A percentile compares a stretch with the other conserved stretches of the same genome.
phyloP scores from a whole-genome alignment of 2,329 filamentous ascomycete species.

The Penicillium sp. region DNA sequence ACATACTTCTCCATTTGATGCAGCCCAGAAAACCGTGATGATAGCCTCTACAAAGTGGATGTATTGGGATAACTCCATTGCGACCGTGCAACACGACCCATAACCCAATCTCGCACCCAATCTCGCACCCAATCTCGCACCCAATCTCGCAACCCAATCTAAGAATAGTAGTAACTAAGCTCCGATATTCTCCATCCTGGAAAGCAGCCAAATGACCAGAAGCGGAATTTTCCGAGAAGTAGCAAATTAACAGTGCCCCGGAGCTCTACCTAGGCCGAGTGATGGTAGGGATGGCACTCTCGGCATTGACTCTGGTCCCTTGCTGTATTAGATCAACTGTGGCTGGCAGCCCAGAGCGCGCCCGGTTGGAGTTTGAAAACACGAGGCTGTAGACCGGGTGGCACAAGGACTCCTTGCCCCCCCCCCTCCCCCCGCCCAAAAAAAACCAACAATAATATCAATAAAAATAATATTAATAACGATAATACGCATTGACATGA shows the following conservation, averaged over 20 bases:
- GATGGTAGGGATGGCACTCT: background rate
- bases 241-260: background rate
- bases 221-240: slow-evolving; percentile 1
- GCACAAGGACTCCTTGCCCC: no score
- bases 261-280: background rate
- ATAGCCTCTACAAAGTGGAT: no score
- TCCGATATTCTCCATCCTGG: slow-evolving; percentile 15
- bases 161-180: slow-evolving; percentile 13
- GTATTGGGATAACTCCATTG: background rate
- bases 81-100: background rate
- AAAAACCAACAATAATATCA: background rate
- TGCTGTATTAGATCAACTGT: slow-evolving; percentile 17
- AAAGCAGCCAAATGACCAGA: slow-evolving; percentile 4
- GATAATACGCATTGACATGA: no score
- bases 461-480: no score
- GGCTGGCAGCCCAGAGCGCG: slow-evolving; percentile 19
- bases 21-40: no score
- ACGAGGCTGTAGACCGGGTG: slow-evolving; percentile 14
- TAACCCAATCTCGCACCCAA: no score
- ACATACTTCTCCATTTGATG: no score
- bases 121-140: no score
- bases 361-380: slow-evolving; percentile 17
- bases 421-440: no score
- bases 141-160: no score
- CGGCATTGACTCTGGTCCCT: slow-evolving; percentile 16